Evolutionary conservation across 129 eudicot species (phyloP).

Genomic region (Flaveria robusta): DNA sequence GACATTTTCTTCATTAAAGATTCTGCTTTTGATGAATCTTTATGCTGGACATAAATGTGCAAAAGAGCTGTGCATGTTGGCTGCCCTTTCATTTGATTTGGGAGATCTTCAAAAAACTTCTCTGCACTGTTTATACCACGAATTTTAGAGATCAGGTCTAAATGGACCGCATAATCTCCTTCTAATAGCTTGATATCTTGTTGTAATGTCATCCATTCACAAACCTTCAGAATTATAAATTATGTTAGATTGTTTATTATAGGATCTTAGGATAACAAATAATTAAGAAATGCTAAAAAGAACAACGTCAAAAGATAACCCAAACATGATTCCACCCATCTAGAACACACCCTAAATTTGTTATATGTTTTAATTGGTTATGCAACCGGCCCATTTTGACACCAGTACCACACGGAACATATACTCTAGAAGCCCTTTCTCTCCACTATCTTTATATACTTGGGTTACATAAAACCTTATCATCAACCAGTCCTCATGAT

Average conservation of each 20-base stretch:
- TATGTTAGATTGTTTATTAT: constrained; percentile 1
- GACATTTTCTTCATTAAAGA: constrained; percentile 78
- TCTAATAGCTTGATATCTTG: constrained; percentile 68
- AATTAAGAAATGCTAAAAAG: not conserved
- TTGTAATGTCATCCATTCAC: constrained; percentile 97
- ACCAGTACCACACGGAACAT: not conserved
- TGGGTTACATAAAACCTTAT: not conserved
- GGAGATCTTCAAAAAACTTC: constrained; percentile 84
- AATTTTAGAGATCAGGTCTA: constrained; percentile 83
- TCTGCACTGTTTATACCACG: constrained; percentile 96
- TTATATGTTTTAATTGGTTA: not conserved
- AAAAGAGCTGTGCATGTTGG: constrained; percentile 76
- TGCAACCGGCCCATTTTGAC: not conserved
- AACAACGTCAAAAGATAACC: not conserved
- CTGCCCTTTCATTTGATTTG: constrained; percentile 64
- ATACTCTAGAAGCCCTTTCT: constrained; percentile 2
- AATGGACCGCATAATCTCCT: constrained; percentile 90
- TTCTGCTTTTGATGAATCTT: constrained; percentile 68
- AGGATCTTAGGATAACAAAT: not conserved
- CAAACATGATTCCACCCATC: not conserved
- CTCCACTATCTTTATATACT: not conserved
- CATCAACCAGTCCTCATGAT: constrained; percentile 2
- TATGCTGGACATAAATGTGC: constrained; percentile 74
- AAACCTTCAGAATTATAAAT: constrained; percentile 50
- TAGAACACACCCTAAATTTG: not conserved